These are phyloP conservation scores for Solioccasus polychromus DNA, from an alignment of 768 basidiomycete genomes.

Conservation along the genomic window DNA sequence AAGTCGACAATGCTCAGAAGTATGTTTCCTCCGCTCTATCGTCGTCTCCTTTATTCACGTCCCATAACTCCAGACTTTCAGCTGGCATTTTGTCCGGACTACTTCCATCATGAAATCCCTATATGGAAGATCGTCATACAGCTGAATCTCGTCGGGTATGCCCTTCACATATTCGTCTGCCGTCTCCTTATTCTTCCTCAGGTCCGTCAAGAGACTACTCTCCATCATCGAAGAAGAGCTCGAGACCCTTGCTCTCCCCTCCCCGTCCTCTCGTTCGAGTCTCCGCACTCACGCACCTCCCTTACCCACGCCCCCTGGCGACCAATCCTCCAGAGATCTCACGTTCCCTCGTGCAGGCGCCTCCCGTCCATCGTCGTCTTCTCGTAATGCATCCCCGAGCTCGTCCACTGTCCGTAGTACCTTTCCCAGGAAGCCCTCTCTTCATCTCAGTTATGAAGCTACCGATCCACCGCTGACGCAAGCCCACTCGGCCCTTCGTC, in stretches of 20 bases:
- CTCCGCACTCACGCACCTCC: conserved; percentile 31
- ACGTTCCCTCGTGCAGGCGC: not conserved
- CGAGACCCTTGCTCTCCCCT: conserved; percentile 27
- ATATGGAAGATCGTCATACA: conserved; percentile 67
- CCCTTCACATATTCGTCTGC: not conserved
- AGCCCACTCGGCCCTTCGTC: conserved; percentile 26
- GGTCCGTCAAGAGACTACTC: conserved; percentile 57
- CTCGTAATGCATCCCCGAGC: not conserved
- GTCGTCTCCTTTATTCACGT: not conserved
- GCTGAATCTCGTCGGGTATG: conserved; percentile 64
- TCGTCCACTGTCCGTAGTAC: not conserved
- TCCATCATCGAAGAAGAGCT: conserved; percentile 47
- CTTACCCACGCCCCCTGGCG: not conserved
- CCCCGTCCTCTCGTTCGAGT: conserved; percentile 3
- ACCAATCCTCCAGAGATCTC: not conserved
- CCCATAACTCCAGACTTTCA: conserved; percentile 53
- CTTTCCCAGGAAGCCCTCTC: not conserved
- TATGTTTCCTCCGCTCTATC: not conserved
- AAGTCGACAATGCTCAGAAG: conserved; percentile 33
- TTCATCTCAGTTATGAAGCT: not conserved
- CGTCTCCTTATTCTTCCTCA: conserved; percentile 19
- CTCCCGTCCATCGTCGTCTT: not conserved
- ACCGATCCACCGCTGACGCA: conserved; percentile 20
- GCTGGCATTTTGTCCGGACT: conserved; percentile 57
- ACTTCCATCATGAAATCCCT: conserved; percentile 54